Evolutionary conservation across 192 early-diverging fungal genomes (phyloP), one percentile per base, ranked within the genome.

Genomic region (Coemansia guatemalensis): DNA sequence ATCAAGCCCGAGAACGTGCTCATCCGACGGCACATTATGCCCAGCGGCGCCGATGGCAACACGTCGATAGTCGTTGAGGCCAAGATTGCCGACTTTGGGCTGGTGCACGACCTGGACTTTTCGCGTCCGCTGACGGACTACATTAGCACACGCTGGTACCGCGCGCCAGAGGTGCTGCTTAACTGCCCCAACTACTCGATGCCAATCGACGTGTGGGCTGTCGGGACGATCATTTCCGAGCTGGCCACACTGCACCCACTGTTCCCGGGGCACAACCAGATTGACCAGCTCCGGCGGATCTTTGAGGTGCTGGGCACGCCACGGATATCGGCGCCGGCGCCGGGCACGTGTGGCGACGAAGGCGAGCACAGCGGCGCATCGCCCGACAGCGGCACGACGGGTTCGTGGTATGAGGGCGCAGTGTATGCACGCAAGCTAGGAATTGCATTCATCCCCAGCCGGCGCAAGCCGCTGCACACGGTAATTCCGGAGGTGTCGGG

Each of bases 1-100:
- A 91, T 99, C 84, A 98, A 98, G 76, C 95, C 95, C 55, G 97
- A 99, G 73, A 99, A 99, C 70, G 79, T 99, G 14, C 78, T 99
- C 5, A 85, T 96, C 52, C 63, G 76, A 3, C 57, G 74, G 14
- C 71, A 68, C 24, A 64, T 69, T 25, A 78, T 65, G 50, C 23
- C 68, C 8, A 63, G 65, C 20, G 55, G 62, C 5, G 60, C 58
- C n/a, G 81, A 75, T n/a, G 71, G 79, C 50, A 72, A 50, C 25
- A 68, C 71, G 41, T 65, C 73, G 0, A 81, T 74, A 41, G 65
- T 75, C 2, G 69, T 83, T 1, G 82, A 78, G 47, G 80, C 91
- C 39, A 99, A 98, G 81, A 89, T 99, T 60, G 96, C 93, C 18
- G 97, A 99, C 75, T 95, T 99, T 85, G 96, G 97, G 8, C 80